Evolutionary conservation across 306 rosid genomes (phyloP).

Genomic region (Myrica gale): DNA sequence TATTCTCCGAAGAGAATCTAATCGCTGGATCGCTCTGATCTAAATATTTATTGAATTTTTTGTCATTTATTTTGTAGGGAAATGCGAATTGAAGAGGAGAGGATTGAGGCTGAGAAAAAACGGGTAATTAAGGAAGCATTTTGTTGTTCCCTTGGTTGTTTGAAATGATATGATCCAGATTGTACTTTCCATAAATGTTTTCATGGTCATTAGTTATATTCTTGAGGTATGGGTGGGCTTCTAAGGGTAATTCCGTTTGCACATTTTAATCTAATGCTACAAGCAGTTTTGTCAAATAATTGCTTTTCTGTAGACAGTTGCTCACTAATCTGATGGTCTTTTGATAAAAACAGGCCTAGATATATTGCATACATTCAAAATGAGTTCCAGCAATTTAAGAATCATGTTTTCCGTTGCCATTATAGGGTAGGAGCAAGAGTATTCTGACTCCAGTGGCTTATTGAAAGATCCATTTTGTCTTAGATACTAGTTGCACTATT

Average conservation of each 20-base stretch:
- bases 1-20: neutral
- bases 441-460: neutral
- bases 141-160: slow-evolving; percentile 7
- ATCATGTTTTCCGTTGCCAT: slow-evolving; percentile 4
- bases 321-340: neutral
- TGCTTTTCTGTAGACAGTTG: neutral
- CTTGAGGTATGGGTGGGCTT: neutral
- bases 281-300: neutral
- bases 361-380: neutral
- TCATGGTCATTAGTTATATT: neutral
- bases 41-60: slow-evolving; percentile 13
- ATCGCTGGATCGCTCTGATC: neutral
- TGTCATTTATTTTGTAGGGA: slow-evolving; percentile 53
- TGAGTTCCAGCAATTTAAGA: neutral
- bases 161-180: neutral
- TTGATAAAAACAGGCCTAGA: neutral
- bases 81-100: slow-evolving; percentile 83
- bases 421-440: slow-evolving; percentile 17
- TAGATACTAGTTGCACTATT: neutral
- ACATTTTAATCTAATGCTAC: neutral
- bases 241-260: neutral
- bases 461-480: neutral
- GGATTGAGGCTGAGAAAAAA: slow-evolving; percentile 92
- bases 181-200: neutral
- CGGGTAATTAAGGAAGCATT: slow-evolving; percentile 47